Percentiles rank a stretch among this genome's conserved stretches.
Conservation (phyloP, 1,284 basidiomycete species). For the Irpex sp. region DNA sequence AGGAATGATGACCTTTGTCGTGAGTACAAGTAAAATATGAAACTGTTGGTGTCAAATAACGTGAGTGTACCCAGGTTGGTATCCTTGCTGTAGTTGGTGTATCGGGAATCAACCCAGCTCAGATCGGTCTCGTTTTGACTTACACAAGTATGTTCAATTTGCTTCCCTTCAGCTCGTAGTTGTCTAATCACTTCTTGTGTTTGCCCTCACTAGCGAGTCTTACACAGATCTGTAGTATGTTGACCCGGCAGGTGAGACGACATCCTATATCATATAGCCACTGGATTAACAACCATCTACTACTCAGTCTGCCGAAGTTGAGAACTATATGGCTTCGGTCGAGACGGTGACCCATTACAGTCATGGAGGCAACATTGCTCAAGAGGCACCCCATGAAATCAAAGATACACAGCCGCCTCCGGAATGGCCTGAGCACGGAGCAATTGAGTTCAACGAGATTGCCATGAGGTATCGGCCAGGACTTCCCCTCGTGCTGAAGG, state of each 20-base stretch:
- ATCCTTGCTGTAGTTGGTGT: conserved; percentile 48
- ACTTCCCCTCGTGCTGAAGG: conserved; percentile 54
- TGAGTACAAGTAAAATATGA: conserved; percentile 29
- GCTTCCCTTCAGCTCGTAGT: not conserved
- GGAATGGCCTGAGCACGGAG: conserved; percentile 49
- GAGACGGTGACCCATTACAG: conserved; percentile 68
- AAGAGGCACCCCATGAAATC: conserved; percentile 63
- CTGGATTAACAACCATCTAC: not conserved
- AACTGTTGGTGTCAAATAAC: too few relatives aligned
- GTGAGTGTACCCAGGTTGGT: conserved; percentile 35
- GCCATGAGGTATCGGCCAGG: conserved; percentile 56
- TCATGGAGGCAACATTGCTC: conserved; percentile 47
- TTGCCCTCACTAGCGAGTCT: conserved; percentile 37
- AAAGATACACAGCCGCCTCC: conserved; percentile 46
- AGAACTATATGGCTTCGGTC: conserved; percentile 76
- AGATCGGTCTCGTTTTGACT: conserved; percentile 72
- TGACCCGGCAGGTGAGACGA: conserved; percentile 40
- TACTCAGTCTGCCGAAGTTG: conserved; percentile 31
- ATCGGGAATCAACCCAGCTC: conserved; percentile 57
- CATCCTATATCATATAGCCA: not conserved
- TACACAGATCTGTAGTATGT: conserved; percentile 52
- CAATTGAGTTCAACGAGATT: conserved; percentile 51
- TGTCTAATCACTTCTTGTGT: not conserved
- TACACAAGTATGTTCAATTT: conserved; percentile 46
- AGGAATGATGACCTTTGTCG: conserved; percentile 59